Conservation (phyloP, 1,284 basidiomycete genomes). For the Boletus mariae region DNA sequence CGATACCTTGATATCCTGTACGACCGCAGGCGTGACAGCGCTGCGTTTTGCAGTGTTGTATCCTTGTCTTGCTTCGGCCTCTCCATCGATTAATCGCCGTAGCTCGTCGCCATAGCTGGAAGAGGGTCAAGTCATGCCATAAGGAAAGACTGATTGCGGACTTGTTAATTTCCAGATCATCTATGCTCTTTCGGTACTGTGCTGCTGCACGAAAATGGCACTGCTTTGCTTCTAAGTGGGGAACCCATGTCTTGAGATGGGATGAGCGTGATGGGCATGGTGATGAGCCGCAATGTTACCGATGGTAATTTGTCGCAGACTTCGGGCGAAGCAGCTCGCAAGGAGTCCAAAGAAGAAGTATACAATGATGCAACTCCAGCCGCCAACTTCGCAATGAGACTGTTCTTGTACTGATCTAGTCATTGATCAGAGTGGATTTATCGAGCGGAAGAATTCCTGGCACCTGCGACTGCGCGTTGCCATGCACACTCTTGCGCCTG, state of each 20-base stretch:
- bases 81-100: slow-evolving; percentile 68
- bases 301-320: slow-evolving; percentile 51
- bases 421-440: not conserved
- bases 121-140: slow-evolving; percentile 5
- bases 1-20: slow-evolving; percentile 74
- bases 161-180: slow-evolving; percentile 86
- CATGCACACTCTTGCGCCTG: slow-evolving; percentile 98
- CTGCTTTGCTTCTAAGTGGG: slow-evolving; percentile 81
- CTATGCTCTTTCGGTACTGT: slow-evolving; percentile 85
- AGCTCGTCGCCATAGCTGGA: slow-evolving; percentile 82
- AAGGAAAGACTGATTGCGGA: slow-evolving; percentile 27
- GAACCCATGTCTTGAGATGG: slow-evolving; percentile 64
- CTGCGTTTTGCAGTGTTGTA: slow-evolving; percentile 68
- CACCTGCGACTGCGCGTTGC: slow-evolving; percentile 88
- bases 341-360: slow-evolving; percentile 46
- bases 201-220: slow-evolving; percentile 89
- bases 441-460: slow-evolving; percentile 5
- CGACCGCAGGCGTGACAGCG: slow-evolving; percentile 56
- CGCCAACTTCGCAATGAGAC: slow-evolving; percentile 83
- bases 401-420: slow-evolving; percentile 77
- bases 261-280: slow-evolving; percentile 13
- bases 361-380: slow-evolving; percentile 75
- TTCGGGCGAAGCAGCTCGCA: slow-evolving; percentile 48
- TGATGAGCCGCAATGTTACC: slow-evolving; percentile 36
- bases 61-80: slow-evolving; percentile 67